Evolutionary conservation across 1,284 basidiomycete species (phyloP), one percentile per base, ranked within the genome.

Genomic region (Sporisorium graminicola): DNA sequence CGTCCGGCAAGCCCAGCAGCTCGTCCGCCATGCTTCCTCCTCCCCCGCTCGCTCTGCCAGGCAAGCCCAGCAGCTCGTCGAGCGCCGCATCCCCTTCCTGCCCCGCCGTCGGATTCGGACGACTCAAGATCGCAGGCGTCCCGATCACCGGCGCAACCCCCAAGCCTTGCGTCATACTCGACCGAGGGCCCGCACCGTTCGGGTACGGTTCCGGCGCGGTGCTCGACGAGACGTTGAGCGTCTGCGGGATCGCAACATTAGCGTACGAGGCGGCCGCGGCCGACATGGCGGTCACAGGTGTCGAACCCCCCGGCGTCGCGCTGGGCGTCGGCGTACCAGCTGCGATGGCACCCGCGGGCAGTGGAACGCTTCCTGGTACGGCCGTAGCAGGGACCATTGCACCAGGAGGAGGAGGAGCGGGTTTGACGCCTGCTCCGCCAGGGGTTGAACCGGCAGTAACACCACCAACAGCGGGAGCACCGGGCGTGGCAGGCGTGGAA

Each of bases 121-220:
- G 64, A 10, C 71, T 58, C 4, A 84, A 68, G n/a, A 84, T 80
- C 22, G 82, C 80, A 26, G 84, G 84, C 7, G 82, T 84, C 6
- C 78, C 78, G 7, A 80, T 65, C 5, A 82, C 77, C 10, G 83
- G 78, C 8, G 74, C 46, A 2, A 78, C 74, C n/a, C 82, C 84
- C 7, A 85, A 58, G 0, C 84, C 84, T 44, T 82, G 81, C 13
- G 67, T 79, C 35, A 85, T 68, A 6, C 74, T 78, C 2, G 83
- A 72, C 2, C 83, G 68, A 8, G 84, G 80, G 0, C 84, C 83
- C 18, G 69, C 43, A 0, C 64, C 37, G 37, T 78, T 83, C 8
- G 84, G 84, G 53, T 67, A 84, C 0, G 81, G 68, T 55, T 85
- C 80, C 0, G 82, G 82, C 12, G 63, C 63, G 2, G 31, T 64